Evolutionary conservation across 2,329 filamentous ascomycete species (phyloP).

Genomic region (Pseudogymnoascus sp.): DNA sequence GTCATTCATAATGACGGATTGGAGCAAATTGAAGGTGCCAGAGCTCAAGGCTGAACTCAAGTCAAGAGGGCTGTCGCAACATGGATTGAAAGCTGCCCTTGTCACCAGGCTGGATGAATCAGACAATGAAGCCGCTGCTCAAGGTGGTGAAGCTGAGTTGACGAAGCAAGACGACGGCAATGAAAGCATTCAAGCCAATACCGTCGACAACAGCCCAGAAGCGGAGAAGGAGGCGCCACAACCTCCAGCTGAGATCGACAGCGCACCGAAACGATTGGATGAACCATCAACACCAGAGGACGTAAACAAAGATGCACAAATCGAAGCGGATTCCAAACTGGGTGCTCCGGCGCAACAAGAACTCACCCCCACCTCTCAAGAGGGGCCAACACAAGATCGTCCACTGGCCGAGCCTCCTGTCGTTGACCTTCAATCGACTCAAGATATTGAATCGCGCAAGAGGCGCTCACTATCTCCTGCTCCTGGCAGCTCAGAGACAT

Average conservation of each 20-base stretch:
- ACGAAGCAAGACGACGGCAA: slow-evolving; percentile 7
- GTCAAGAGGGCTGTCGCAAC: slow-evolving; percentile 57
- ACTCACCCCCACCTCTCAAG: slow-evolving; percentile 13
- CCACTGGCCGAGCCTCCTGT: slow-evolving; percentile 11
- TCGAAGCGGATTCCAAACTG: slow-evolving; percentile 6
- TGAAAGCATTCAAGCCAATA: neutral
- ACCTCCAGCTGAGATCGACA: neutral
- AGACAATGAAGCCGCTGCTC: slow-evolving; percentile 30
- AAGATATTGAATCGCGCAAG: slow-evolving; percentile 57
- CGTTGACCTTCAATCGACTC: slow-evolving; percentile 28
- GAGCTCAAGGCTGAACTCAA: slow-evolving; percentile 71
- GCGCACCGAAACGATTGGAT: neutral
- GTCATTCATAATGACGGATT: slow-evolving; percentile 39
- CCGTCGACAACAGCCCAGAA: slow-evolving; percentile 5
- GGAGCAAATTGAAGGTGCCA: slow-evolving; percentile 58
- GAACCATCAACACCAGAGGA: neutral
- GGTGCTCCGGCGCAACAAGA: slow-evolving; percentile 2
- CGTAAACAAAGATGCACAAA: slow-evolving; percentile 1
- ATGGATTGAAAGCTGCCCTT: slow-evolving; percentile 64
- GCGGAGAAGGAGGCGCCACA: slow-evolving; percentile 4
- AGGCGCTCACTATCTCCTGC: slow-evolving; percentile 56
- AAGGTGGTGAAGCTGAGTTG: slow-evolving; percentile 19
- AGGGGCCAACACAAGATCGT: slow-evolving; percentile 12
- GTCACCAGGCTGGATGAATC: slow-evolving; percentile 51
- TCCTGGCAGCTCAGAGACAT: slow-evolving; percentile 43